phyloP scores from a whole-genome alignment of 2,329 filamentous ascomycete genomes.

The Aaosphaeria pasadenensis region DNA sequence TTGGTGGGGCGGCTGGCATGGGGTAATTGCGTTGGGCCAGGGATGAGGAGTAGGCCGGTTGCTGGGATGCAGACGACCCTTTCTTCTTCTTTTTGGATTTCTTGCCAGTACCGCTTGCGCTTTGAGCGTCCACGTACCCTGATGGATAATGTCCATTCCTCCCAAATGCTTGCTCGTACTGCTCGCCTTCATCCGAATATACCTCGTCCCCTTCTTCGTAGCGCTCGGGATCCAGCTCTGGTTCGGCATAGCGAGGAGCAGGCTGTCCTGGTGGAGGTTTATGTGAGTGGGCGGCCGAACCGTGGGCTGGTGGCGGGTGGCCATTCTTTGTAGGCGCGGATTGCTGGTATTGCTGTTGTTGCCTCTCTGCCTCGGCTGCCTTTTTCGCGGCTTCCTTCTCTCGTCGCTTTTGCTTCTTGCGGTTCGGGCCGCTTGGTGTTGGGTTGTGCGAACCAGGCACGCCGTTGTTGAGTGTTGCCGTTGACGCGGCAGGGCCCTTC shows the following conservation, averaged over 20 bases:
- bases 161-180: conserved; percentile 27
- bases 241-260: conserved; percentile 43
- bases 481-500: conserved; percentile 23
- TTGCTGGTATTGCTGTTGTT: conserved; percentile 5
- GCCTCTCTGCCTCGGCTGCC: conserved; percentile 34
- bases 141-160: conserved; percentile 30
- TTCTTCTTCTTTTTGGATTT: conserved; percentile 72
- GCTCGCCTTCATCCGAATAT: conserved; percentile 26
- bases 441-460: conserved; percentile 32
- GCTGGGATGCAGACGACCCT: conserved; percentile 42
- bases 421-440: conserved; percentile 56
- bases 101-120: conserved; percentile 21
- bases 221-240: conserved; percentile 37
- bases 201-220: conserved; percentile 26
- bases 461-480: conserved; percentile 36
- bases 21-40: conserved; percentile 24
- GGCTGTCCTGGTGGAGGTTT: conserved; percentile 12
- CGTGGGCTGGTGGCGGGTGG: conserved; percentile 14
- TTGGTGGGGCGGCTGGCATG: conserved; percentile 9
- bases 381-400: conserved; percentile 74
- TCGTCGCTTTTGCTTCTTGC: conserved; percentile 92
- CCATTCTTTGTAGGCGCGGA: conserved; percentile 25
- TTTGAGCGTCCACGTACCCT: conserved; percentile 19
- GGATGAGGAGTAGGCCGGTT: conserved; percentile 28
- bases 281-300: conserved; percentile 1